Percentiles rank a stretch among this genome's conserved stretches.
These are phyloP conservation scores for Hymenoscyphus occultus DNA, from an alignment of 2,329 filamentous ascomycete genomes.

Conservation along the genomic window DNA sequence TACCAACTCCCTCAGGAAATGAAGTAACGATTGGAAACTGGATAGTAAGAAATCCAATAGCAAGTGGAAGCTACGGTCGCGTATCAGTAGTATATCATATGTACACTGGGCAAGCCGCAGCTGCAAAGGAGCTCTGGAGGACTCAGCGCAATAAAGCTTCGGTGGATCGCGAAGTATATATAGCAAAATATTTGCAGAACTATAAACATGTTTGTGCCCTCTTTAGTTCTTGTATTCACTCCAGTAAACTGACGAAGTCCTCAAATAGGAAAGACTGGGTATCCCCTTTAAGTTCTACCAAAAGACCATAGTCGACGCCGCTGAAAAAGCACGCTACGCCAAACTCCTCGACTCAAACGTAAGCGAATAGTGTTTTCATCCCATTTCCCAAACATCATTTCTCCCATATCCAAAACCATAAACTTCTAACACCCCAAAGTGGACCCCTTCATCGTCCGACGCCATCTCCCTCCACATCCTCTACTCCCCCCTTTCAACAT, in stretches of 20 bases:
- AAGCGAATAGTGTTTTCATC: too few species aligned
- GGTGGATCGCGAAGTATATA: constrained; percentile 24
- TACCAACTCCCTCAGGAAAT: constrained; percentile 22
- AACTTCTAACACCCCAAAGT: constrained; percentile 1
- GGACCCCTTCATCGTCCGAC: constrained; percentile 20
- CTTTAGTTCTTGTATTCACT: neutral
- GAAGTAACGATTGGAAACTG: constrained; percentile 24
- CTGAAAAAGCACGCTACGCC: constrained; percentile 21
- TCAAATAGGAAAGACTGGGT: constrained; percentile 19
- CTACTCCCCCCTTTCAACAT: constrained; percentile 24
- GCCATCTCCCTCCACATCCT: constrained; percentile 24
- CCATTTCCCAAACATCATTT: too few species aligned
- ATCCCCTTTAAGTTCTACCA: constrained; percentile 23
- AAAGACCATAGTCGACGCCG: constrained; percentile 16
- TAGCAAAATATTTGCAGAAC: constrained; percentile 19
- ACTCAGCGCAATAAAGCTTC: constrained; percentile 17
- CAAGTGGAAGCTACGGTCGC: constrained; percentile 22
- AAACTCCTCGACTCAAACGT: constrained; percentile 22
- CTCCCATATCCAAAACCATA: too few species aligned
- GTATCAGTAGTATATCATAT: constrained; percentile 22
- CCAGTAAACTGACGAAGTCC: neutral
- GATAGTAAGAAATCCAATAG: constrained; percentile 24
- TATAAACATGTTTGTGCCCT: constrained; percentile 20
- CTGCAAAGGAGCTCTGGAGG: constrained; percentile 26
- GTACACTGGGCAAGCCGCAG: constrained; percentile 22